A percentile compares a stretch with the other conserved stretches of the same genome.
Conservation (phyloP, 208 protist species). For the Trypanosoma scelopori region DNA sequence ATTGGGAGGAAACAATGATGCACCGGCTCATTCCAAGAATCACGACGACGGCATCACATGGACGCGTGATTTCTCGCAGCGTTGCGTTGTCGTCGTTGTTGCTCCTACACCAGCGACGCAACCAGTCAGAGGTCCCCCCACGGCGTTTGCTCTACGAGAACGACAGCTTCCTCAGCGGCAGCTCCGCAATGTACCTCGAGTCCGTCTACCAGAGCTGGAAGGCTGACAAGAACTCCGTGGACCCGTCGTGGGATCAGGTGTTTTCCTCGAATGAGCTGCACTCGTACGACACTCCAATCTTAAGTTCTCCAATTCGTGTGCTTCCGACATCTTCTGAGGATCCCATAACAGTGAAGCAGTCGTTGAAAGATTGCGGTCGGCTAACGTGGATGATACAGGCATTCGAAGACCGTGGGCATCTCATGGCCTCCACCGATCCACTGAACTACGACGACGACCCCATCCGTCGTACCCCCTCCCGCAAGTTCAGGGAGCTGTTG, state of each 20-base stretch:
- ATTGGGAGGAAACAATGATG: conserved; percentile 48
- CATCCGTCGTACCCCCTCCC: conserved; percentile 46
- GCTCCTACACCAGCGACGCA: conserved; percentile 18
- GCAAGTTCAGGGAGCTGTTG: conserved; percentile 54
- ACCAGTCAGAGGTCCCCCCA: conserved; percentile 26
- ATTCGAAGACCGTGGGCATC: conserved; percentile 88
- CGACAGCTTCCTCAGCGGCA: conserved; percentile 85
- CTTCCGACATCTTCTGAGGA: conserved; percentile 45
- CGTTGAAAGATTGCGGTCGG: conserved; percentile 69
- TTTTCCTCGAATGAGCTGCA: conserved; percentile 45
- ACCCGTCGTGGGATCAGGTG: conserved; percentile 68
- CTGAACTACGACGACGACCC: conserved; percentile 63
- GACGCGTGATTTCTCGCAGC: not conserved
- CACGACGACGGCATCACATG: not conserved
- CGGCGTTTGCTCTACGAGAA: conserved; percentile 74
- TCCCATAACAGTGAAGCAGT: conserved; percentile 56
- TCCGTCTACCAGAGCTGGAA: conserved; percentile 82
- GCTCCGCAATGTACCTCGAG: conserved; percentile 82
- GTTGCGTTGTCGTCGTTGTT: not conserved
- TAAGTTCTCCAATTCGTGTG: conserved; percentile 64
- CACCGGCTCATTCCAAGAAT: conserved; percentile 35
- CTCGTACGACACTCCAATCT: conserved; percentile 58
- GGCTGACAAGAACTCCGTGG: conserved; percentile 68
- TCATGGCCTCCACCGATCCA: conserved; percentile 79
- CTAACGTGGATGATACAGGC: conserved; percentile 89